Conservation (phyloP, 2,329 filamentous ascomycete species). For the Alternaria rosae region DNA sequence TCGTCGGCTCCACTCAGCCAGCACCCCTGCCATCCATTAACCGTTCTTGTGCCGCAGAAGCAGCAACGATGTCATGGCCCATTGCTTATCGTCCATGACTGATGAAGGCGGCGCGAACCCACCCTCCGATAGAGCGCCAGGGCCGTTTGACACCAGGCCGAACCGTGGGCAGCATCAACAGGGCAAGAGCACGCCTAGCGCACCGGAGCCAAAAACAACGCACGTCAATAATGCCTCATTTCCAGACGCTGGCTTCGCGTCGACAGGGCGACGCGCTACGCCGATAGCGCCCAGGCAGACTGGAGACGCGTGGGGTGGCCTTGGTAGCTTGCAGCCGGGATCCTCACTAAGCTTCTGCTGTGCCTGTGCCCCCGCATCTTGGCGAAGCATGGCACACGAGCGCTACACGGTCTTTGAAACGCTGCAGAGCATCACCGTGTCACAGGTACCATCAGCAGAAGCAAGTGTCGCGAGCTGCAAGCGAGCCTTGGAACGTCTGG, state of each 20-base stretch:
- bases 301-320: constrained; percentile 19
- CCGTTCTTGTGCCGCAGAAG: constrained; percentile 14
- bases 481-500: neutral
- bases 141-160: constrained; percentile 5
- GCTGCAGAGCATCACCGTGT: neutral
- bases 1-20: constrained; percentile 20
- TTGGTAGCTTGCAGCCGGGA: constrained; percentile 13
- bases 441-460: neutral
- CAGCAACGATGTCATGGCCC: constrained; percentile 26
- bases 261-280: constrained; percentile 15
- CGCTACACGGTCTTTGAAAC: neutral
- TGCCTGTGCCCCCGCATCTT: constrained; percentile 20
- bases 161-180: constrained; percentile 1
- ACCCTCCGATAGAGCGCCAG: neutral
- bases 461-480: neutral
- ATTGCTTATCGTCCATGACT: constrained; percentile 27
- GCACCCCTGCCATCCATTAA: constrained; percentile 17
- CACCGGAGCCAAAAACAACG: constrained; percentile 18
- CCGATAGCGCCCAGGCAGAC: constrained; percentile 14
- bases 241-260: neutral
- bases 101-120: constrained; percentile 18
- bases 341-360: constrained; percentile 28
- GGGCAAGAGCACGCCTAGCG: constrained; percentile 2
- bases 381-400: constrained; percentile 5
- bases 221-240: constrained; percentile 25